A percentile compares a stretch with the other conserved stretches of the same genome.
Evolutionary conservation across 2,329 filamentous ascomycete genomes (phyloP).

Genomic region (Nemania bipapillata): DNA sequence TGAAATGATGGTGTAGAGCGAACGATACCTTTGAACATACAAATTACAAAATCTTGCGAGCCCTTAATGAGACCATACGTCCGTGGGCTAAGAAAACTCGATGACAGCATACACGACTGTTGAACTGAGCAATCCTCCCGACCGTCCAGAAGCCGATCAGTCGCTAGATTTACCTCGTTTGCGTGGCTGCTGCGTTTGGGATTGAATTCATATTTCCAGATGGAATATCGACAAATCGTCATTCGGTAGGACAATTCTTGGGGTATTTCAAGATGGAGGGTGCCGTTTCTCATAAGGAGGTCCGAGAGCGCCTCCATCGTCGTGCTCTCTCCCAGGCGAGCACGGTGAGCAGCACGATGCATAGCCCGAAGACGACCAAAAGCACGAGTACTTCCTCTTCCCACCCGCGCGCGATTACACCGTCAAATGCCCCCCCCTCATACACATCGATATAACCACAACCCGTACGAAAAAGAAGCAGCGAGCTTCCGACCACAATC

Average conservation of each 20-base stretch:
- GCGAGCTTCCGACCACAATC: slow-evolving; percentile 54
- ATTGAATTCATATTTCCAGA: slow-evolving; percentile 25
- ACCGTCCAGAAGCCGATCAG: slow-evolving; percentile 8
- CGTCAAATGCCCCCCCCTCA: slow-evolving; percentile 54
- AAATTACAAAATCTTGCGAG: slow-evolving; percentile 1
- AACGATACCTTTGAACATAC: neutral
- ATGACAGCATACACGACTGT: slow-evolving; percentile 19
- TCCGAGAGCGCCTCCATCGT: slow-evolving; percentile 49
- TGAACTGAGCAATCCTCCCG: slow-evolving; percentile 29
- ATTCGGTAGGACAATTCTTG: neutral
- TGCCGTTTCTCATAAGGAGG: slow-evolving; percentile 39
- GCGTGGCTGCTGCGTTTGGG: slow-evolving; percentile 33
- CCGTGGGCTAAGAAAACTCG: slow-evolving; percentile 5
- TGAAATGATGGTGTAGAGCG: slow-evolving; percentile 25
- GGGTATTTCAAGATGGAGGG: slow-evolving; percentile 44
- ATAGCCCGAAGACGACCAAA: slow-evolving; percentile 56
- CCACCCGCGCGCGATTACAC: slow-evolving; percentile 54
- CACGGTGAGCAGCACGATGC: slow-evolving; percentile 54
- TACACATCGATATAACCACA: slow-evolving; percentile 57
- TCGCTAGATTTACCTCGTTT: neutral
- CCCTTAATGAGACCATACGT: slow-evolving; percentile 15
- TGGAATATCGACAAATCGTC: slow-evolving; percentile 28
- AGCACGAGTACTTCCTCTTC: slow-evolving; percentile 59
- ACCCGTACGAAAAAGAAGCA: slow-evolving; percentile 51
- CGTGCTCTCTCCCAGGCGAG: slow-evolving; percentile 61